phyloP scores from a whole-genome alignment of 306 rosid species.

The Chamaecrista fasciculata region DNA sequence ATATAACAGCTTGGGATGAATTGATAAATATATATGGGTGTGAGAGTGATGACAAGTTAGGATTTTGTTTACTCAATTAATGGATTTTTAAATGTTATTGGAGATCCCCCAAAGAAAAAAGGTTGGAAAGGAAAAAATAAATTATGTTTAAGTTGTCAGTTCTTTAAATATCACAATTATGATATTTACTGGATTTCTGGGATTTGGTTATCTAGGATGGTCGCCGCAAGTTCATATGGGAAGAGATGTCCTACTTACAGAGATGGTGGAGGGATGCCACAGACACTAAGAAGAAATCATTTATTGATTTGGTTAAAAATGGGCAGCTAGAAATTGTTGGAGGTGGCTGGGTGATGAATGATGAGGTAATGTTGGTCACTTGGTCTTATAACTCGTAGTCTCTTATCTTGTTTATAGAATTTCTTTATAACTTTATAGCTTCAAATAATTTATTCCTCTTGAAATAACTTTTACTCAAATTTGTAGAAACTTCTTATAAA shows the following conservation, averaged over 20 bases:
- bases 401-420: neutral
- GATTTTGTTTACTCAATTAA: neutral
- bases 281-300: slow-evolving; percentile 57
- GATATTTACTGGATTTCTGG: slow-evolving; percentile 17
- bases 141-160: neutral
- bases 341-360: slow-evolving; percentile 99
- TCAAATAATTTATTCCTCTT: slow-evolving; percentile 7
- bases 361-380: slow-evolving; percentile 69
- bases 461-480: slow-evolving; percentile 1
- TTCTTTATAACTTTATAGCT: neutral
- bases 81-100: neutral
- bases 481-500: neutral
- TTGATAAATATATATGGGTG: neutral
- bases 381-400: neutral
- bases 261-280: slow-evolving; percentile 98
- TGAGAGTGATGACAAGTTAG: neutral
- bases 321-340: slow-evolving; percentile 99
- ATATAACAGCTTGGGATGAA: neutral
- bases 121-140: slow-evolving; percentile 4
- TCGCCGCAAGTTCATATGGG: slow-evolving; percentile 97
- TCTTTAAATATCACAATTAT: neutral
- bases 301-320: slow-evolving; percentile 59
- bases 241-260: slow-evolving; percentile 98
- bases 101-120: neutral
- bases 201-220: slow-evolving; percentile 55